phyloP scores from a whole-genome alignment of 225 moss, liverwort and hornwort genomes.

The Rhytidiadelphus loreus region DNA sequence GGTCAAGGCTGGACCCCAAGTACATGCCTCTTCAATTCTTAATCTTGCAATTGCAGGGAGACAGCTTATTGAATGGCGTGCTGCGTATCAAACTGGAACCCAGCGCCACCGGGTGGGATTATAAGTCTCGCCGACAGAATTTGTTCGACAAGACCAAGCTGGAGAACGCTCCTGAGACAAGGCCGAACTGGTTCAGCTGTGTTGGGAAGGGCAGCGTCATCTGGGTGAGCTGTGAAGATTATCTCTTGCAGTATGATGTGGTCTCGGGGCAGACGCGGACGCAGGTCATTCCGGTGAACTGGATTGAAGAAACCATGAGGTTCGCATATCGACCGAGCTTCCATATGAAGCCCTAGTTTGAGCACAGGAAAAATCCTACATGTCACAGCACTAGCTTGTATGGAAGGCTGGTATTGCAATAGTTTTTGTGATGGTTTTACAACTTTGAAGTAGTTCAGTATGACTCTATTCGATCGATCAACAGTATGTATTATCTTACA shows the following conservation, averaged over 20 bases:
- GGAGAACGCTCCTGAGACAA: accelerated
- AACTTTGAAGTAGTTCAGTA: neutral
- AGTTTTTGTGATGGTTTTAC: neutral
- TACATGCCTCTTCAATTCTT: neutral
- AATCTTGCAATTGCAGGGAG: neutral
- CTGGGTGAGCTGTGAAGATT: neutral
- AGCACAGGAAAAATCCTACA: neutral
- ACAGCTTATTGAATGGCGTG: neutral
- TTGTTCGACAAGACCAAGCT: neutral
- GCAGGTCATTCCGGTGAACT: neutral
- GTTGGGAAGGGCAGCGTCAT: neutral
- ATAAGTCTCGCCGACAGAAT: neutral
- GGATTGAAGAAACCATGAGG: neutral
- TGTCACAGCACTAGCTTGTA: neutral
- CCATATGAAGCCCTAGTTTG: neutral
- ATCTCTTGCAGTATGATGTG: neutral
- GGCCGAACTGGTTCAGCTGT: neutral
- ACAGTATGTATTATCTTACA: neutral
- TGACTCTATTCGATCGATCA: neutral
- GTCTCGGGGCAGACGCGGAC: neutral
- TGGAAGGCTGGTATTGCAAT: neutral
- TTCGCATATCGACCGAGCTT: neutral
- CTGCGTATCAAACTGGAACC: neutral
- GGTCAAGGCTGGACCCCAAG: neutral
- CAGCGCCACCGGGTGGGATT: neutral